A percentile compares a stretch with the other conserved stretches of the same genome.
These are phyloP conservation scores for Rhizopus sp. DNA, from an alignment of 371 early-diverging fungal genomes.

Conservation along the genomic window DNA sequence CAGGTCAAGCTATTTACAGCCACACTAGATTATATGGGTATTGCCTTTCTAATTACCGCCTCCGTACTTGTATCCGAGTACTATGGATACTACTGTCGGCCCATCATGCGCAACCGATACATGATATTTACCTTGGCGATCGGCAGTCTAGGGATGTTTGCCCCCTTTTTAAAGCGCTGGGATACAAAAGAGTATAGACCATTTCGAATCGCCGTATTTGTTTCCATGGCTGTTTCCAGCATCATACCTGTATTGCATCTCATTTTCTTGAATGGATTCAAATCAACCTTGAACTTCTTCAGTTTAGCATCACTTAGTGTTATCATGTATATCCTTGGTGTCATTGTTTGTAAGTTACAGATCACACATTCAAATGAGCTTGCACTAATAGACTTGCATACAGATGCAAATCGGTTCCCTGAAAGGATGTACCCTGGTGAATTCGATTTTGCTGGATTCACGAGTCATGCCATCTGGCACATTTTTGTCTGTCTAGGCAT, in stretches of 20 bases:
- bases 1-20: slow-evolving; percentile 64
- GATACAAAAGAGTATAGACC: slow-evolving; percentile 39
- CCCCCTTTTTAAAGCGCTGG: slow-evolving; percentile 55
- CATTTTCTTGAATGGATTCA: slow-evolving; percentile 39
- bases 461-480: slow-evolving; percentile 84
- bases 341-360: slow-evolving; percentile 34
- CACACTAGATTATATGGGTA: slow-evolving; percentile 72
- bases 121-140: slow-evolving; percentile 55
- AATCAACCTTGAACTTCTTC: slow-evolving; percentile 46
- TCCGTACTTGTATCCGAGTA: slow-evolving; percentile 61
- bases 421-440: slow-evolving; percentile 76
- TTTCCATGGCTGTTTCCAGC: slow-evolving; percentile 58
- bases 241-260: slow-evolving; percentile 52
- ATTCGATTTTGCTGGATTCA: slow-evolving; percentile 71
- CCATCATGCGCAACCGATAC: slow-evolving; percentile 42
- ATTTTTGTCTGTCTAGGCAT: slow-evolving; percentile 69
- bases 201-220: slow-evolving; percentile 54
- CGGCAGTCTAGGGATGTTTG: slow-evolving; percentile 48
- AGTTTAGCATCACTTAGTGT: slow-evolving; percentile 48
- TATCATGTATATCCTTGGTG: slow-evolving; percentile 51
- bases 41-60: slow-evolving; percentile 68
- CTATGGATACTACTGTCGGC: slow-evolving; percentile 67
- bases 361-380: not conserved
- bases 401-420: slow-evolving; percentile 66
- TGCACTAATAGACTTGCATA: not conserved